Conservation (phyloP, 176 grass and related monocot genomes). For the Carex scoparia region DNA sequence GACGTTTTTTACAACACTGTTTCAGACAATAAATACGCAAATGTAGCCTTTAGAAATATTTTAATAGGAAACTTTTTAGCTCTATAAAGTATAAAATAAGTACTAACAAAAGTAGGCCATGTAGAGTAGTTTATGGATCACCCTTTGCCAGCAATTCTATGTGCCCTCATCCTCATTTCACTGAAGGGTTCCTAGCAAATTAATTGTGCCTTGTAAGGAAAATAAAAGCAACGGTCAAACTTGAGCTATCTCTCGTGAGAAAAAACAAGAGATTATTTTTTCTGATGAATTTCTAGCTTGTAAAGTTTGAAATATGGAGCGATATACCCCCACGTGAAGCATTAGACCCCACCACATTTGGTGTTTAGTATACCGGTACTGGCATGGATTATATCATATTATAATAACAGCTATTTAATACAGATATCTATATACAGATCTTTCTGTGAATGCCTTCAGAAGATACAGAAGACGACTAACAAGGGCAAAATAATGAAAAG, state of each 20-base stretch:
- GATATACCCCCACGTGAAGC: not conserved
- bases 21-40: not conserved
- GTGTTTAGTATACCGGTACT: not conserved
- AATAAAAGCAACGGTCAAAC: not conserved
- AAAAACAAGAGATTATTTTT: not conserved
- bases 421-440: not conserved
- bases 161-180: not conserved
- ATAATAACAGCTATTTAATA: not conserved
- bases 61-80: not conserved
- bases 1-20: too few species aligned
- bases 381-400: not conserved
- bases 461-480: not conserved
- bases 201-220: not conserved
- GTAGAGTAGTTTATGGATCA: not conserved
- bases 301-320: not conserved
- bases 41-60: not conserved
- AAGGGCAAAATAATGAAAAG: not conserved
- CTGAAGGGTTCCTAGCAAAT: not conserved
- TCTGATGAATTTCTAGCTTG: not conserved
- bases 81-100: not conserved
- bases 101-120: not conserved
- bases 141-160: not conserved
- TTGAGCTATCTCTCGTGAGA: not conserved
- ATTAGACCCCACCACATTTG: not conserved
- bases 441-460: not conserved